Percentiles rank a stretch among this genome's conserved stretches.
Conservation (phyloP, 1,284 basidiomycete genomes). For the Cutaneotrichosporon daszewskae region DNA sequence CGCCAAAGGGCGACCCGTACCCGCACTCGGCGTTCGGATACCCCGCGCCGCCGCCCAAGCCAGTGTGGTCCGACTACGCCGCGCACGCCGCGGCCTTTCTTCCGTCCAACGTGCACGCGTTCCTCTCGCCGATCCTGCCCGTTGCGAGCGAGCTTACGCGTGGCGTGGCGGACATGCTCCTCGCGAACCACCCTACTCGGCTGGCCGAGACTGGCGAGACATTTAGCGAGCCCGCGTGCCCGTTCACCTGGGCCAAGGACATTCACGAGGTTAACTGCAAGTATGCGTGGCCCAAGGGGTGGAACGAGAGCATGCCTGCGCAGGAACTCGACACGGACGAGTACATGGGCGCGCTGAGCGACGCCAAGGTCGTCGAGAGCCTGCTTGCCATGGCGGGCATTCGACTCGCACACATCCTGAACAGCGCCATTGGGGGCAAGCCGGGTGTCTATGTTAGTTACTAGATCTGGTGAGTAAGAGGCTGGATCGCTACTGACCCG, state of each 20-base stretch:
- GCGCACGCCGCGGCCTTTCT: slow-evolving; percentile 6
- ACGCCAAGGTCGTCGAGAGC: slow-evolving; percentile 69
- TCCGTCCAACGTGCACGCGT: slow-evolving; percentile 15
- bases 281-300: slow-evolving; percentile 65
- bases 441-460: slow-evolving; percentile 10
- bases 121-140: slow-evolving; percentile 3
- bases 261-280: slow-evolving; percentile 73
- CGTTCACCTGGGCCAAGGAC: slow-evolving; percentile 59
- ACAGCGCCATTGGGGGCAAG: slow-evolving; percentile 40
- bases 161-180: slow-evolving; percentile 5
- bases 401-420: slow-evolving; percentile 72
- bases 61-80: neutral
- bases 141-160: neutral
- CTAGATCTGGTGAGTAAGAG: too few relatives aligned
- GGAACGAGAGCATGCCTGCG: slow-evolving; percentile 44
- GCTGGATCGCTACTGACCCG: too few relatives aligned
- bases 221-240: slow-evolving; percentile 57
- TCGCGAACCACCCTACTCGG: slow-evolving; percentile 4
- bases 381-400: slow-evolving; percentile 74
- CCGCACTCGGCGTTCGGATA: slow-evolving; percentile 34
- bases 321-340: slow-evolving; percentile 79
- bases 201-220: neutral
- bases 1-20: slow-evolving; percentile 47
- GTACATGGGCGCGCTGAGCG: slow-evolving; percentile 64
- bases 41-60: slow-evolving; percentile 4